phyloP scores from a whole-genome alignment of 169 alveolate species.

The Theileria orientalis region DNA sequence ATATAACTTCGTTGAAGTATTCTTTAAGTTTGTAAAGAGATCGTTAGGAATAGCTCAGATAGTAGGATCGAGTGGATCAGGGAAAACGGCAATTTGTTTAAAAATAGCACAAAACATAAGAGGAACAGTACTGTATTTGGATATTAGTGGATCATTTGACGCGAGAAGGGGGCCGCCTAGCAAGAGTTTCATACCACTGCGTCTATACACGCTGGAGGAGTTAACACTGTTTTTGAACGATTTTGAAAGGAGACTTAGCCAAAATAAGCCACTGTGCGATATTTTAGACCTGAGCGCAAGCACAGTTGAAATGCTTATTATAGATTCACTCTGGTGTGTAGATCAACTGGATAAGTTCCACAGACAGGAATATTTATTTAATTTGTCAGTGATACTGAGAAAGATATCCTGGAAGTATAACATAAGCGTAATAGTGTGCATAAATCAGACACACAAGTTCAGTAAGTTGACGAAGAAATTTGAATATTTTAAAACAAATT shows the following conservation, averaged over 20 bases:
- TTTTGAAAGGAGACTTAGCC: slow-evolving; percentile 12
- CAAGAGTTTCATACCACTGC: slow-evolving; percentile 22
- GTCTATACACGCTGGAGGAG: slow-evolving; percentile 53
- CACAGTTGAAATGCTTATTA: slow-evolving; percentile 26
- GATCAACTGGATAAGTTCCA: slow-evolving; percentile 21
- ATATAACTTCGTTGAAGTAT: background rate
- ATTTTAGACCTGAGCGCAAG: slow-evolving; percentile 20
- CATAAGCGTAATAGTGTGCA: slow-evolving; percentile 50
- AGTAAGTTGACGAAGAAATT: background rate
- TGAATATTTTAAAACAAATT: background rate
- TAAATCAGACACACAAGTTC: background rate
- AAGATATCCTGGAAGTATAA: slow-evolving; percentile 42
- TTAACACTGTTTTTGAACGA: slow-evolving; percentile 26
- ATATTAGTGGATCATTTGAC: slow-evolving; percentile 45
- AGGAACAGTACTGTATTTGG: slow-evolving; percentile 43
- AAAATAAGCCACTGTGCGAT: slow-evolving; percentile 13
- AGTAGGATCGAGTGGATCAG: slow-evolving; percentile 62
- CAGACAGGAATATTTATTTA: slow-evolving; percentile 15
- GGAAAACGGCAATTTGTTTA: slow-evolving; percentile 55
- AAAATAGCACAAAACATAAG: slow-evolving; percentile 13
- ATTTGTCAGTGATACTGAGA: slow-evolving; percentile 27
- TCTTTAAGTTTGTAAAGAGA: slow-evolving; percentile 19
- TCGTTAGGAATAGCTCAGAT: slow-evolving; percentile 59
- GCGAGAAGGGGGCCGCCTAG: slow-evolving; percentile 7
- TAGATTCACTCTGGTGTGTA: slow-evolving; percentile 61